Evolutionary conservation across 176 grass and related monocot genomes (phyloP).

Genomic region (Microstegium vimineum): DNA sequence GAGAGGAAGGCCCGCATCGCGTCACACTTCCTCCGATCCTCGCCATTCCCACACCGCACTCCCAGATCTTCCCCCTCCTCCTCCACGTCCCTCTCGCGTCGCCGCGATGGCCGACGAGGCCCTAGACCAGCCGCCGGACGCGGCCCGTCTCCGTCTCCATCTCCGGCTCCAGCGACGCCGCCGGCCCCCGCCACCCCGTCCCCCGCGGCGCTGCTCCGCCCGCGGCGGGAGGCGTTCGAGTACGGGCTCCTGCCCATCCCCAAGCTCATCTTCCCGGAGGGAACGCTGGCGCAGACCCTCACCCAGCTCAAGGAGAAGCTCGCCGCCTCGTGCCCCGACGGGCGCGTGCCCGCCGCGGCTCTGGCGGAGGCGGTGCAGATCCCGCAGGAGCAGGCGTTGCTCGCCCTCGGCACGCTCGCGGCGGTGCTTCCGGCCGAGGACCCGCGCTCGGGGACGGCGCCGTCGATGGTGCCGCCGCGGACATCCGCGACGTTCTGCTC

Average conservation of each 20-base stretch:
- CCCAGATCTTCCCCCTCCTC: constrained; percentile 21
- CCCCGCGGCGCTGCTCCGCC: constrained; percentile 44
- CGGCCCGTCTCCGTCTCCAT: neutral
- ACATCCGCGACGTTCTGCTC: constrained; percentile 69
- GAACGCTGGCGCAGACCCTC: constrained; percentile 58
- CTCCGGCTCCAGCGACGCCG: neutral
- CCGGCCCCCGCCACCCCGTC: neutral
- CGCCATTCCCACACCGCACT: neutral
- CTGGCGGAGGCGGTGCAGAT: constrained; percentile 86
- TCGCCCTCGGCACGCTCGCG: constrained; percentile 71
- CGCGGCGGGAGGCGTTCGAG: constrained; percentile 86
- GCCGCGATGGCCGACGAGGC: constrained; percentile 53
- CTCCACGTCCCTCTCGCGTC: constrained; percentile 23
- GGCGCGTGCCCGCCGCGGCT: constrained; percentile 43
- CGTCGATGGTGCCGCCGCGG: constrained; percentile 26
- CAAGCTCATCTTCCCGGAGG: constrained; percentile 80
- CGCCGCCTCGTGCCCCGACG: neutral
- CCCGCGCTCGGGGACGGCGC: constrained; percentile 37
- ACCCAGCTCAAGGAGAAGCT: constrained; percentile 68
- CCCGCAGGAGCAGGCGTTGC: constrained; percentile 60
- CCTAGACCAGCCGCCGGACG: constrained; percentile 37
- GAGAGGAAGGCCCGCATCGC: neutral
- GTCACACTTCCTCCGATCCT: neutral
- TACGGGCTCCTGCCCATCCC: constrained; percentile 87
- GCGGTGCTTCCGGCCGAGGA: constrained; percentile 71